These are phyloP conservation scores for Copromyces sp. DNA, from an alignment of 495 filamentous ascomycete species.

Conservation along the genomic window DNA sequence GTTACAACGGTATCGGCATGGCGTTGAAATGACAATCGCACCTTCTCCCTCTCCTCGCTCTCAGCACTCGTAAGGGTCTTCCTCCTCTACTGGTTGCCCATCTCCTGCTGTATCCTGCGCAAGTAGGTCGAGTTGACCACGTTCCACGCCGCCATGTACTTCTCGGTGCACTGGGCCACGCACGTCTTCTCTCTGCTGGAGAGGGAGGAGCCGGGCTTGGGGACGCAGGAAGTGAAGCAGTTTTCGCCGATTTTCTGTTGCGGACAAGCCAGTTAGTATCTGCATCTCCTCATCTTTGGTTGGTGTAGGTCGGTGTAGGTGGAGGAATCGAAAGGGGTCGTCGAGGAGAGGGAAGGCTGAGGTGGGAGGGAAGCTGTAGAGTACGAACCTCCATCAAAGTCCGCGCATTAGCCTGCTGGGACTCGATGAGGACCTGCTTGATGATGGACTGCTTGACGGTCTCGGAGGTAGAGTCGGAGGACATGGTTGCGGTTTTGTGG, in stretches of 20 bases:
- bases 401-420: constrained; percentile 64
- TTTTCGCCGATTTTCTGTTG: constrained; percentile 87
- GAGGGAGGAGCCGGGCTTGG: constrained; percentile 69
- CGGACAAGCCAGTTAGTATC: no score
- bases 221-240: constrained; percentile 90
- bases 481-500: constrained; percentile 19
- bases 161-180: constrained; percentile 86
- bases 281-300: no score
- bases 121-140: constrained; percentile 68
- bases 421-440: constrained; percentile 62
- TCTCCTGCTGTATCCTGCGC: constrained; percentile 55
- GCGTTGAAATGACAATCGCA: neutral
- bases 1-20: neutral
- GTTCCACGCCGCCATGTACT: constrained; percentile 95
- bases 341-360: neutral
- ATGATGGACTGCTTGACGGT: constrained; percentile 56
- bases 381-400: constrained; percentile 59
- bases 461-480: constrained; percentile 16
- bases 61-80: neutral
- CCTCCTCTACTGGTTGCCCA: constrained; percentile 7
- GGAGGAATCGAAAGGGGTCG: neutral
- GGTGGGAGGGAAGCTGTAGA: neutral
- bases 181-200: constrained; percentile 66
- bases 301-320: no score
- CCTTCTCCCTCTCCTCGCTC: neutral